Base-by-base conservation (phyloP, 2,329 filamentous ascomycete genomes). In the Colletotrichum acutatum region DNA sequence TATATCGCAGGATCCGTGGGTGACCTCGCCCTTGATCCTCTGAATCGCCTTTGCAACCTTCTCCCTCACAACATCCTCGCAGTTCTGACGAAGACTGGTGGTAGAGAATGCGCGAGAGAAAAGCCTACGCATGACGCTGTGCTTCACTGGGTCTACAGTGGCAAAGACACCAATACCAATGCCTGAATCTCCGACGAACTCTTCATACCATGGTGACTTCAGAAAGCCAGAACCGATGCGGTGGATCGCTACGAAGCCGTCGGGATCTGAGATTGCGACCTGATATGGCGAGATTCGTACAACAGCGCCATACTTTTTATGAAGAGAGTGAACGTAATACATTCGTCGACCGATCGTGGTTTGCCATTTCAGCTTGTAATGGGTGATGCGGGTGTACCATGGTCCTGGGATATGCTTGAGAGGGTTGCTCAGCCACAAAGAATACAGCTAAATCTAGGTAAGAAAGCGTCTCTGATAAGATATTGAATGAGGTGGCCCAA, bases 11-110 rank as follows among this genome's bases (percentile, higher is more conserved):
- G 72, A 79, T 0, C 84, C 82, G 0, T 77, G 77, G 0, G 68
- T 62, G 22, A 84, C 82, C 60, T 90, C 87, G n/a, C 83, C 78
- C 0, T 72, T 77, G 26, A 90, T 89, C 59, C 79, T 80, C 2
- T 82, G 37, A 1, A 90, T 80, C 0, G 86, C 78, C 11, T 86
- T 74, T 0, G 80, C 76, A 0, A 84, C 80, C 22, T 82, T 83
- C 0, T 74, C 75, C 3, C 81, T 75, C 11, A 89, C 79, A 28
- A 81, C 63, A 0, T 77, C 76, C 59, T 82, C 77, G 58, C 81
- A 72, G 19, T 72, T 78, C 1, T 59, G 22, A 49, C 79, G 77
- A 37, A 86, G 74, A 0, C 80, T 80, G 0, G 77, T 78, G 57
- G 83, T 83, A 16, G 82, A 84, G 71, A 84, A 79, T 22, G 83